Evolutionary conservation across 345 rosid species (phyloP), one percentile per base, ranked within the genome.

Genomic region (Isatis tinctoria): DNA sequence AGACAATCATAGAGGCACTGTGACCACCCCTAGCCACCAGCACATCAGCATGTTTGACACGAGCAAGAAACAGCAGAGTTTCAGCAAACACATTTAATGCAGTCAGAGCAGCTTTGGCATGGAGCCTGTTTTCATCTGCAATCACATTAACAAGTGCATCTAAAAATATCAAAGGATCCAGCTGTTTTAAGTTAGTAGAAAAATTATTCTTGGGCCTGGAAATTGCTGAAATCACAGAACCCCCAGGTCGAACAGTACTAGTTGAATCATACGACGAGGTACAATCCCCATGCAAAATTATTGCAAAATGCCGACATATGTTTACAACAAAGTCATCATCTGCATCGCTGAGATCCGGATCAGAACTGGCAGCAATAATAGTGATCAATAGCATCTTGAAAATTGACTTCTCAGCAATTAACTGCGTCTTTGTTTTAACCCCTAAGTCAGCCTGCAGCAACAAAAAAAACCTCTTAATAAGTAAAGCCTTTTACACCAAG

Each of bases 391-490:
- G 81, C 75, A 80, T 85, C 90, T 95, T 95, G 82, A 95, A 92
- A 80, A 95, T 97, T 1, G 99, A 95, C 79, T 88, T 95, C 86
- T 95, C 99, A 65, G 99, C 99, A 78, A 90, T 74, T 60, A 95
- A 91, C 76, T 95, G 99, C 65, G 99, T 90, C 88, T 95, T 95
- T 30, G 97, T 95, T 89, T 95, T 95, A 69, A 92, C 91, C 66
- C 99, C 99, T 64, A 92, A 79, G 72, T 95, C 97, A 54, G 86
- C 91, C 99, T 95, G 96, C 87, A 78, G 75, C 10, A 78, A 69
- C 47, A 47, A 62, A 64, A 27, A 11, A 6, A 47, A 37, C 40
- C 32, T 40, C 60, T 44, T 56, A 62, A 54, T 26, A 43, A 52
- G 69, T 14, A 54, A 14, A 62, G 28, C 20, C 40, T 53, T 69